Base-by-base conservation (phyloP, 2,329 filamentous ascomycete species). In the Aspergillus pseudotamarii region DNA sequence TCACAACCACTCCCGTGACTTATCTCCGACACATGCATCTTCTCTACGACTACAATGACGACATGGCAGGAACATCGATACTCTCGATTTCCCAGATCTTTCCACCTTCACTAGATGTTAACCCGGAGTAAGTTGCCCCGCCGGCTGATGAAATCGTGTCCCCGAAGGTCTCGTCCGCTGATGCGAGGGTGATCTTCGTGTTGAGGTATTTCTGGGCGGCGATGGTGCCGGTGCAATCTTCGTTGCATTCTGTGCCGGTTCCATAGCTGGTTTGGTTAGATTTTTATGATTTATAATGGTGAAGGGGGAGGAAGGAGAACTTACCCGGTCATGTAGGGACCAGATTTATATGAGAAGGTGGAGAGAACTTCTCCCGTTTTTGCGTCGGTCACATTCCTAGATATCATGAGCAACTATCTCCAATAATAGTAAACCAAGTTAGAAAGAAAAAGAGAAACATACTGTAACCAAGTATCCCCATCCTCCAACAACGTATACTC, bases 181-280 rank as follows among this genome's bases (percentile, higher is more conserved):
- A 66, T 1, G 71, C 73, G 6, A 81, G 72, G 19, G 76, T 80
- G 60, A 81, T 77, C n/a, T 69, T 69, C 1, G 78, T 81, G 62
- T 80, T 76, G 46, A 74, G 59, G 64, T 81, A 81, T 19, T 72
- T 69, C 69, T 81, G 79, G 6, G 72, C 66, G 6, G 74, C 72
- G 32, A 78, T 67, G n/a, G 79, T 81, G n/a, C 75, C 76, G 0
- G 71, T 75, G 69, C 79, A 81, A 48, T 62, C 66, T 19, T 69
- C 58, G 64, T 80, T 65, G 51, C 79, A 82, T 65, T 81, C 77
- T 2, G 78, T 81, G n/a, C 78, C 78, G 1, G 78, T 81, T 48
- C 78, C 78, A 28, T 72, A 72, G 38, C 71, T 72, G n/a, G 26
- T 3, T 21, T 30, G 5, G 30, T 51, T 21, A 51, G 48, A 2